phyloP scores from a whole-genome alignment of 306 rosid genomes.

The Geum urbanum region DNA sequence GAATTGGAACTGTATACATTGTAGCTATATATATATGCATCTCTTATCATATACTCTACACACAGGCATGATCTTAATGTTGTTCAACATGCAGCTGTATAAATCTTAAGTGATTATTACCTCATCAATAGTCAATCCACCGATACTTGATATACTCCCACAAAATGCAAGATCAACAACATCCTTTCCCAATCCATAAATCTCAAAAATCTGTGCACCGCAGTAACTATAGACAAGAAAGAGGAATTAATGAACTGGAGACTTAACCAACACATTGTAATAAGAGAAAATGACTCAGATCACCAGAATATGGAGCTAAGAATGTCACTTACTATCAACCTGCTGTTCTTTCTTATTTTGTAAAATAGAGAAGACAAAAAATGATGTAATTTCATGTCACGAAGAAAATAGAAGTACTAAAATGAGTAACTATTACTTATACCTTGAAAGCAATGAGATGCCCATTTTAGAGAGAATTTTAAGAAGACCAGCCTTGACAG shows the following conservation, averaged over 20 bases:
- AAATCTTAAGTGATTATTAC: slow-evolving; percentile 36
- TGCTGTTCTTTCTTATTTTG: too few relatives aligned
- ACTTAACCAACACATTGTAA: slow-evolving; percentile 5
- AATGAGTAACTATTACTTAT: slow-evolving; percentile 10
- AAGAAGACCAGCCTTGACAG: slow-evolving; percentile 87
- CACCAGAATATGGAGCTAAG: too few relatives aligned
- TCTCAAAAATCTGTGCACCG: slow-evolving; percentile 97
- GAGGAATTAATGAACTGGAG: slow-evolving; percentile 26
- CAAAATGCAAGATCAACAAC: slow-evolving; percentile 83
- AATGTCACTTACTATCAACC: too few relatives aligned
- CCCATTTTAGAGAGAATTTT: slow-evolving; percentile 98
- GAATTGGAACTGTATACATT: too few relatives aligned
- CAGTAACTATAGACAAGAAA: slow-evolving; percentile 66
- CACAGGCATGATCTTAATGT: background rate
- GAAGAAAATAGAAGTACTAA: background rate
- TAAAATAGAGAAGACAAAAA: background rate
- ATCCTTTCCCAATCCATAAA: slow-evolving; percentile 88
- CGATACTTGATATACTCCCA: slow-evolving; percentile 88
- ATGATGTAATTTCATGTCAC: background rate
- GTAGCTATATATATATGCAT: too few relatives aligned
- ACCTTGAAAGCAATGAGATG: slow-evolving; percentile 94
- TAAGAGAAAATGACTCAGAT: background rate
- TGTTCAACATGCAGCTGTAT: background rate
- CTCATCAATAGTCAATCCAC: slow-evolving; percentile 98
- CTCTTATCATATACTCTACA: background rate